Base-by-base conservation (phyloP, 192 early-diverging fungal species). In the Neocallimastix lanati region DNA sequence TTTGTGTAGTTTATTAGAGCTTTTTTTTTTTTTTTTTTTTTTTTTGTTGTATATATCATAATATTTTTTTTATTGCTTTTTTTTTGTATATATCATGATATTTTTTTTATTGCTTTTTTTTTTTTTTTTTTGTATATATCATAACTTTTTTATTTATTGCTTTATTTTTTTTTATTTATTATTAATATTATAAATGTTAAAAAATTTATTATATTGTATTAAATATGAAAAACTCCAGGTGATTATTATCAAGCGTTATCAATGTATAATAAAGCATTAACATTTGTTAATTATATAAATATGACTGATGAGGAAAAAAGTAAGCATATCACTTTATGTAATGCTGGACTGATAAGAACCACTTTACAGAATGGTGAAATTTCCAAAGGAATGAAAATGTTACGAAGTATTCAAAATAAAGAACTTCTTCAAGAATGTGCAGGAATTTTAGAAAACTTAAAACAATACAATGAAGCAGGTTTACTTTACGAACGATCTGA, bases 191-290 rank as follows among this genome's bases (percentile, higher is more conserved):
- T 27, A 29, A n/a, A 11, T 40, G 7, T 21, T 4, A 28, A 28
- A 28, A 6, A 38, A 28, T n/a, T 9, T n/a, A 33, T 33, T 33
- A 33, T 33, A 33, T n/a, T 33, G 30, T 33, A 33, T 33, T 33
- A 33, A 6, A 33, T 33, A 33, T 33, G 3, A 33, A 33, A 33
- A 33, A 33, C n/a, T n/a, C 16, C 4, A 67, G 50, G 50, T 67
- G 50, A 67, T 35, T 87, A 81, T 37, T 50, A 84, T 13, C 87
- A 89, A 35, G 88, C 88, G 0, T 77, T 86, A 0, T 77, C 79
- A 6, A 89, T 89, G 88, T 89, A 85, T 76, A 85, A 89, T 78
- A 83, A 79, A 29, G 88, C 88, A 14, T 80, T 88, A n/a, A 25
- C 16, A 25, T 28, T 21, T 16, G n/a, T 30, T 16, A 81, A 27